Evolutionary conservation across 345 rosid genomes (phyloP).

Genomic region (Raphanus raphanistrum): DNA sequence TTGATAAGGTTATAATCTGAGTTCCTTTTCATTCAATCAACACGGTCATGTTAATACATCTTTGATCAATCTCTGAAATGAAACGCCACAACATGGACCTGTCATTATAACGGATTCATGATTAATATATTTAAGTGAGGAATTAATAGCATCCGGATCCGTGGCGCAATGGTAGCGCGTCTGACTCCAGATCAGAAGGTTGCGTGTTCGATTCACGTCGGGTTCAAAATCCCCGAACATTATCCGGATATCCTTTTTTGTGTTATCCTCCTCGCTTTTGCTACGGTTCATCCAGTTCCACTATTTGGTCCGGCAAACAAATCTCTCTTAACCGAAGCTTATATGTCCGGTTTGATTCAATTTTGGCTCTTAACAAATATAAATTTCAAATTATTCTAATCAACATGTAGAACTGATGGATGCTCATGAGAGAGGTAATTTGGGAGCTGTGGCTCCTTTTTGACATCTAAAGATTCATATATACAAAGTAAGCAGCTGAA

Average conservation of each 20-base stretch:
- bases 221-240: constrained; percentile 53
- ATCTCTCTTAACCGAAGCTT: background rate
- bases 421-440: constrained; percentile 39
- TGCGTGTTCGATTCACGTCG: constrained; percentile 94
- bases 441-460: constrained; percentile 10
- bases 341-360: background rate
- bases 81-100: background rate
- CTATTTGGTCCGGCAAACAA: background rate
- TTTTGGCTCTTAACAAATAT: background rate
- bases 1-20: no score
- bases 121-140: no score
- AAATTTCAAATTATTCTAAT: background rate
- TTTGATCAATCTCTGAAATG: background rate
- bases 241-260: background rate
- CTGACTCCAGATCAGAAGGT: constrained; percentile 99
- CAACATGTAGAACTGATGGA: background rate
- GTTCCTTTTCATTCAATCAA: background rate
- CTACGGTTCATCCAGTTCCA: background rate
- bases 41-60: background rate
- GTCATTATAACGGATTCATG: no score
- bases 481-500: background rate
- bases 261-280: background rate
- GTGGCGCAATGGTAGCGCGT: constrained; percentile 98
- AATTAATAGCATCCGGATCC: constrained; percentile 46
- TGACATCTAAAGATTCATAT: background rate